Conservation (phyloP, 345 rosid species). For the Mallotus nudiflorus region DNA sequence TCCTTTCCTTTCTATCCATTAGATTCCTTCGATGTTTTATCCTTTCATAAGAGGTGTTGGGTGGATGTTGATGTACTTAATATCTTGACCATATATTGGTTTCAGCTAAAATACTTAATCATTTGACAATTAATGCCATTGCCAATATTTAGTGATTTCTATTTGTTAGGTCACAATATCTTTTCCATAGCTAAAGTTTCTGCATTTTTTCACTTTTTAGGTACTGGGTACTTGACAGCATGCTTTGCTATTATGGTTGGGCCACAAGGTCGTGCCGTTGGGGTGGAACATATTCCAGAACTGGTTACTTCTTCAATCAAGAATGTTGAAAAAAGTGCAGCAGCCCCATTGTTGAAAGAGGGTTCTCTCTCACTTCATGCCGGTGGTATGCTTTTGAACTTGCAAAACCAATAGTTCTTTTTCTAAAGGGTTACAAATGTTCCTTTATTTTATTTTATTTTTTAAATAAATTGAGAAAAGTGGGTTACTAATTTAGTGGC, state of each 20-base stretch:
- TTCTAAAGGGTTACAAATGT: not conserved
- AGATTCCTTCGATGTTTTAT: not conserved
- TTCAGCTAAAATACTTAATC: not conserved
- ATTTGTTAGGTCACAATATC: not conserved
- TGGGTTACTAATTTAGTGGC: not conserved
- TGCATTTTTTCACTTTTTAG: slow-evolving; percentile 31
- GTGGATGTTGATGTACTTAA: not conserved
- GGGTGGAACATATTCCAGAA: slow-evolving; percentile 92
- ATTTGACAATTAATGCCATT: not conserved
- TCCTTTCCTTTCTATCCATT: slow-evolving; percentile 1
- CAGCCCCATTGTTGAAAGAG: slow-evolving; percentile 62
- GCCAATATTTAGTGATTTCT: not conserved
- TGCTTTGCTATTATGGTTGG: slow-evolving; percentile 97
- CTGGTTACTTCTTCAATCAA: slow-evolving; percentile 62
- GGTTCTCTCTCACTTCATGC: slow-evolving; percentile 76
- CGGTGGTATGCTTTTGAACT: slow-evolving; percentile 62
- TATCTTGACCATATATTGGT: not conserved
- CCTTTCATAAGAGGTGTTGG: not conserved
- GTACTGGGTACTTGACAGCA: slow-evolving; percentile 91
- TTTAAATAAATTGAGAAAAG: no score
- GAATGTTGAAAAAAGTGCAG: slow-evolving; percentile 70
- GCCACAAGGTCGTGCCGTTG: slow-evolving; percentile 74
- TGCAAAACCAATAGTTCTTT: not conserved
- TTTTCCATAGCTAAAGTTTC: not conserved
- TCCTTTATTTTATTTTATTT: not conserved